Base-by-base conservation (phyloP, 768 basidiomycete species). In the Lactarius tabidus region DNA sequence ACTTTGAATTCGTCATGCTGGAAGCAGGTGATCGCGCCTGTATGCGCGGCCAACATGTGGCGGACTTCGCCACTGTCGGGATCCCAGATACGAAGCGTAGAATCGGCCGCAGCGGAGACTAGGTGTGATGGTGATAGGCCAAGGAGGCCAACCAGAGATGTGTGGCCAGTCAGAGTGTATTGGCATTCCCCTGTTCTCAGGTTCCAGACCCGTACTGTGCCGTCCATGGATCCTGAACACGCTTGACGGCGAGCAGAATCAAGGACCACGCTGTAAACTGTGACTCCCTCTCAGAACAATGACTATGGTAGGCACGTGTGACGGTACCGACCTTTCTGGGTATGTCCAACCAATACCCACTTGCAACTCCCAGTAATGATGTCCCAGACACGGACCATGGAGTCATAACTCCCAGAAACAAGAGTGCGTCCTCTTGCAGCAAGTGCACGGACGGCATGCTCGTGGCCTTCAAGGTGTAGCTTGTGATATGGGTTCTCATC, bases 11-110 rank as follows among this genome's bases (percentile, higher is more conserved):
- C 95, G 74, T 98, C 96, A 70, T 97, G 95, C 75, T 96, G 94
- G 82, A 98, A 98, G 78, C 96, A 99, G 20, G 97, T 98, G 70
- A 99, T 98, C n/a, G 96, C 95, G 26, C 95, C 96, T 7, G 90
- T 90, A 74, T 98, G 96, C 1, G 92, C 93, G 4, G 89, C 87
- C 35, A 99, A 84, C 0, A 89, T 87, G 69, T 95, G 89, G 43
- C 84, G 85, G 35, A 92, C 80, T 64, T 87, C 86, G 62, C 93
- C 93, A 1, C 85, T 85, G 41, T 88, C 85, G 1, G 95, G 91
- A 72, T 98, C 90, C 96, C 96, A 98, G 48, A 98, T 85, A 9
- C 95, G 88, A 9, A 99, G 79, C 0, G 95, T 96, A 26, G 93
- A 94, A 74, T 99, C 96, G 23, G 96, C 96, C 0, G 97, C 96